Percentiles rank a stretch among this genome's conserved stretches.
Evolutionary conservation across 352 stramenopile genomes (phyloP).

Genomic region (Pythium brachiatum): DNA sequence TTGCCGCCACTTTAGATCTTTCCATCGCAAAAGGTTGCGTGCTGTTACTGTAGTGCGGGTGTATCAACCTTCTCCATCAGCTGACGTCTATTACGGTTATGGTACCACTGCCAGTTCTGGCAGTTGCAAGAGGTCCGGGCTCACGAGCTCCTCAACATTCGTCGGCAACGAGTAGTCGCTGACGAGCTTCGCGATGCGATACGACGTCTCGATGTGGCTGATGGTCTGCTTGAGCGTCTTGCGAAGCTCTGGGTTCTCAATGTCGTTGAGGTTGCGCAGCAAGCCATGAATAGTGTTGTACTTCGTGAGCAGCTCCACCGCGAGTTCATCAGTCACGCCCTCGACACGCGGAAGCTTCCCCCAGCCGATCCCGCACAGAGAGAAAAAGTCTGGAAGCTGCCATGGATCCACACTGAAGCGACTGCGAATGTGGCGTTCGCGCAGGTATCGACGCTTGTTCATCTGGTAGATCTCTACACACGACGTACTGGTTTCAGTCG

Average conservation of each 20-base stretch:
- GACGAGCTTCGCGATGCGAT: conserved; percentile 70
- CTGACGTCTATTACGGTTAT: not conserved
- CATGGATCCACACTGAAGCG: conserved; percentile 43
- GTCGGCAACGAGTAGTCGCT: conserved; percentile 48
- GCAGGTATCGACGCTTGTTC: conserved; percentile 64
- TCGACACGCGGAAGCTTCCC: conserved; percentile 61
- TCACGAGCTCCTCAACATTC: conserved; percentile 41
- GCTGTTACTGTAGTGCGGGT: too few relatives aligned
- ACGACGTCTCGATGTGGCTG: conserved; percentile 73
- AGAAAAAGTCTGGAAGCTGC: conserved; percentile 57
- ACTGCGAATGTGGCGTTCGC: conserved; percentile 54
- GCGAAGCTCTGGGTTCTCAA: conserved; percentile 45
- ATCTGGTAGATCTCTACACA: conserved; percentile 74
- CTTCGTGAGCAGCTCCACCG: conserved; percentile 60
- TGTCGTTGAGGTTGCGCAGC: conserved; percentile 59
- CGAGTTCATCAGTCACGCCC: conserved; percentile 52
- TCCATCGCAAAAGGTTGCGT: too few relatives aligned
- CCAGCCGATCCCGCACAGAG: conserved; percentile 65
- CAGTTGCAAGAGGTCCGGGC: conserved; percentile 30
- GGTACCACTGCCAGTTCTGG: not conserved
- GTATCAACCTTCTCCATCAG: too few relatives aligned
- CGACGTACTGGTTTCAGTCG: not conserved
- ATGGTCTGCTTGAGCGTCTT: conserved; percentile 73
- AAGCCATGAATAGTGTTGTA: conserved; percentile 56
- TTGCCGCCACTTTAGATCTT: too few relatives aligned